A percentile compares a stretch with the other conserved stretches of the same genome.
Evolutionary conservation across 495 filamentous ascomycete species (phyloP).

Genomic region (Durotheca rogersii): DNA sequence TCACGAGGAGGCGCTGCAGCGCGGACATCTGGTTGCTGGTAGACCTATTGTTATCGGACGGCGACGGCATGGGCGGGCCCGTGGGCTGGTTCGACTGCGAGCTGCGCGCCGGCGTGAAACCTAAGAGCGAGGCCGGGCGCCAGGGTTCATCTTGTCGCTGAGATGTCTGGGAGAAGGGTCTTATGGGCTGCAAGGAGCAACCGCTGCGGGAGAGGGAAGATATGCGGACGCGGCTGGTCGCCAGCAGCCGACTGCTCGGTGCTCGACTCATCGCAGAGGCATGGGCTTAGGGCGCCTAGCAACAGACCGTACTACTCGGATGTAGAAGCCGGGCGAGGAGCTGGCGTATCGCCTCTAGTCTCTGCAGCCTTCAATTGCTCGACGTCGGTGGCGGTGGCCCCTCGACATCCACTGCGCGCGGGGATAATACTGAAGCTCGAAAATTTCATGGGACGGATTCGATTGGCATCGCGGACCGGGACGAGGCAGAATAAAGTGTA

Average conservation of each 20-base stretch:
- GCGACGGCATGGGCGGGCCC: constrained; percentile 4
- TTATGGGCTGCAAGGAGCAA: constrained; percentile 40
- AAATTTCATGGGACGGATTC: constrained; percentile 19
- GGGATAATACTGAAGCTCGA: constrained; percentile 7
- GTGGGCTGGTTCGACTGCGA: background rate
- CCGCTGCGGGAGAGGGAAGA: constrained; percentile 23
- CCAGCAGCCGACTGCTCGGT: constrained; percentile 49
- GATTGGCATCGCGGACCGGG: constrained; percentile 17
- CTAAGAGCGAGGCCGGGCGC: constrained; percentile 3
- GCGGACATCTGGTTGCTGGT: too few relatives aligned
- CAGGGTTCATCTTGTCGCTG: constrained; percentile 1
- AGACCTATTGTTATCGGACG: background rate
- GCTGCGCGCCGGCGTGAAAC: background rate
- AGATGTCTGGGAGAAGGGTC: constrained; percentile 47
- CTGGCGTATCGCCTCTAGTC: too few relatives aligned
- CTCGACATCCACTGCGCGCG: too few relatives aligned
- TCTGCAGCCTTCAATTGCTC: constrained; percentile 3
- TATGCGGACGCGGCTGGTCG: constrained; percentile 40
- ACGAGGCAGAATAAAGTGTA: too few relatives aligned
- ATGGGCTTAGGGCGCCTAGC: constrained; percentile 13
- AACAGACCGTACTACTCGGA: too few relatives aligned
- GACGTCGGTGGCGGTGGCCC: too few relatives aligned
- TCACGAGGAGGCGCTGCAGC: constrained; percentile 20
- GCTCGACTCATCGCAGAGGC: constrained; percentile 46
- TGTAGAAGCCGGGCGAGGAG: too few relatives aligned